phyloP scores from a whole-genome alignment of 2,329 filamentous ascomycete genomes.

The Colletotrichum agaves region DNA sequence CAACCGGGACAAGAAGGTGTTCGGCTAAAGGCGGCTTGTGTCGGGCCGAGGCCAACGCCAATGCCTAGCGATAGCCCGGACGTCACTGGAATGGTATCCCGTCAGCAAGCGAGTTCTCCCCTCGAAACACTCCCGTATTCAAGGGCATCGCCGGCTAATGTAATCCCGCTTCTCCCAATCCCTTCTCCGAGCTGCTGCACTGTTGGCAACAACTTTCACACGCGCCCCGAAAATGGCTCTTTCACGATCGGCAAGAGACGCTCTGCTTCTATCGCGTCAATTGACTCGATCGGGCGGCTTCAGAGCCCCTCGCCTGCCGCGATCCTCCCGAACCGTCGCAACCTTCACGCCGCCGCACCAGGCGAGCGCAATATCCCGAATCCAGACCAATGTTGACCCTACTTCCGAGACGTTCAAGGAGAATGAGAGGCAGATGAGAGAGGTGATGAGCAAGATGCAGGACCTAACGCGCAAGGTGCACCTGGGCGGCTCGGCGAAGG shows the following conservation, averaged over 20 bases:
- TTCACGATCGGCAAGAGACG: constrained; percentile 57
- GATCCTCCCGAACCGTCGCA: constrained; percentile 62
- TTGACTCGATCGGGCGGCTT: constrained; percentile 43
- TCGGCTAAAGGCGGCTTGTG: constrained; percentile 57
- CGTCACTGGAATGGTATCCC: constrained; percentile 37
- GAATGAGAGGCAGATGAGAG: constrained; percentile 81
- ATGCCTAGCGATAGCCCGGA: constrained; percentile 16
- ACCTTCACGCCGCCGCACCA: constrained; percentile 85
- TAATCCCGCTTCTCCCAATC: constrained; percentile 30
- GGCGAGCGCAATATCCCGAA: constrained; percentile 82
- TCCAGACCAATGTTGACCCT: constrained; percentile 81
- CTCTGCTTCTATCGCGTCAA: constrained; percentile 56
- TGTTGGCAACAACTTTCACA: constrained; percentile 31
- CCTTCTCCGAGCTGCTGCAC: constrained; percentile 28
- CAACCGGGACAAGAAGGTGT: constrained; percentile 33
- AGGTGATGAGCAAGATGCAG: constrained; percentile 75
- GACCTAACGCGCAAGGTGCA: constrained; percentile 77
- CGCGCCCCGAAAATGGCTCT: constrained; percentile 56
- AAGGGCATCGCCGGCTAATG: constrained; percentile 41
- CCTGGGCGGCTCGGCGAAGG: constrained; percentile 82
- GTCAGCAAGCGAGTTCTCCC: constrained; percentile 36
- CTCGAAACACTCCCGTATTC: constrained; percentile 25
- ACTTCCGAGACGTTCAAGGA: constrained; percentile 82
- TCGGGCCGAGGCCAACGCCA: constrained; percentile 47
- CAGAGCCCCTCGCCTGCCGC: constrained; percentile 45